Evolutionary conservation across 1,284 basidiomycete genomes (phyloP), one percentile per base, ranked within the genome.

Genomic region (Papiliotrema nemorosa): DNA sequence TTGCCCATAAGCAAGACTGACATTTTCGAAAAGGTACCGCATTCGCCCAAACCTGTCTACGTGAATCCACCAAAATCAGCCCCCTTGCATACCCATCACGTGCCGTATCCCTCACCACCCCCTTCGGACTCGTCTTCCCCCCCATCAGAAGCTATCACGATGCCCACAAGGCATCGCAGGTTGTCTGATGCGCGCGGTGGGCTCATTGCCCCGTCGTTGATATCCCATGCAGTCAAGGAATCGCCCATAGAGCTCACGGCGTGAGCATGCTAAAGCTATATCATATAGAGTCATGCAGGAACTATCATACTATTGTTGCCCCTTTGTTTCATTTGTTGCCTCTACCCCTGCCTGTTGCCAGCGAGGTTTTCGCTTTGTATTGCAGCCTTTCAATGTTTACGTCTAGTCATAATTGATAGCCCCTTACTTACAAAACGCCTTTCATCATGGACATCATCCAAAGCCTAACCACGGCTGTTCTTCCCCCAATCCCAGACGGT

Each of bases 1-100:
- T 61, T 76, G 35, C 73, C 73, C 0, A 59, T 61, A 6, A 72
- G 57, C 14, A 58, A 63, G 33, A 55, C 52, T 7, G 71, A 74
- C 43, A 18, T 36, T 14, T 29, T 35, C 10, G 47, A 49, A 26
- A 52, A 54, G 18, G 29, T 50, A 10, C 62, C 68, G 47, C 51
- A 49, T 21, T 71, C 68, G 9, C 72, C 69, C 16, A 60, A 57
- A 44, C 70, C 70, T 4, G 37, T 36, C n/a, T 72, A 67, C 50
- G 20, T 45, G 12, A 47, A 57, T 39, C 56, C 60, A 51, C 37
- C 53, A n/a, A 48, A 60, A 16, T 38, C 49, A 7, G 47, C 50
- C 33, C 41, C 37, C 9, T 55, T 49, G 31, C 49, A 16, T 43
- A 26, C 41, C 41, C 13, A 16, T 16, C 7, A 44, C 64, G 50